Conservation (phyloP, 768 basidiomycete genomes). For the Phaeotremella fagi region DNA sequence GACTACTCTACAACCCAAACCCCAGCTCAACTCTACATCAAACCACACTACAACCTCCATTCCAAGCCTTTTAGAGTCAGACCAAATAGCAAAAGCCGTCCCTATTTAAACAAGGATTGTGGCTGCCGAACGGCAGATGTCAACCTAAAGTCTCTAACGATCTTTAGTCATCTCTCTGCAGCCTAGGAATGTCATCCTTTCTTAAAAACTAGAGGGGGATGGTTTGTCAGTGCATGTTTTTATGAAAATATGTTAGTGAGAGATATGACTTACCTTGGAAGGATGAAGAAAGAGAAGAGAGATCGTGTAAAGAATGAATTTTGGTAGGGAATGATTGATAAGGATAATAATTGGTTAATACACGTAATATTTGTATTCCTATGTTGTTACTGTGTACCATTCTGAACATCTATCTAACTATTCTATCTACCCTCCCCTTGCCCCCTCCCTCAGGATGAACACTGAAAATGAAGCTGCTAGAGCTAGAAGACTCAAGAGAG, state of each 20-base stretch:
- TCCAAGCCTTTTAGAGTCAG: constrained; percentile 20
- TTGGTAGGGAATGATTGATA: not conserved
- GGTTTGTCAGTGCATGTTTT: too few species aligned
- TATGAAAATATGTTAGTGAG: not conserved
- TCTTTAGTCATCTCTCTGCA: constrained; percentile 29
- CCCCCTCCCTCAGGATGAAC: not conserved
- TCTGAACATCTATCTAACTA: too few species aligned
- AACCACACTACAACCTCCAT: not conserved
- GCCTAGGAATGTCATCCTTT: constrained; percentile 28
- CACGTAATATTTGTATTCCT: too few species aligned
- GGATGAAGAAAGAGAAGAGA: constrained; percentile 24
- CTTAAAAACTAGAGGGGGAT: constrained; percentile 11
- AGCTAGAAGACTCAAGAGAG: constrained; percentile 8
- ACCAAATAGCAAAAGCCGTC: constrained; percentile 30
- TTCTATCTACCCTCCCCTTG: too few species aligned
- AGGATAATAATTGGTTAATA: not conserved
- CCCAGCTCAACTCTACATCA: not conserved
- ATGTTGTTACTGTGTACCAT: too few species aligned
- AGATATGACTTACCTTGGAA: constrained; percentile 19
- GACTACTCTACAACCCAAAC: not conserved
- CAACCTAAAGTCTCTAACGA: constrained; percentile 12
- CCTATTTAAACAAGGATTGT: constrained; percentile 33
- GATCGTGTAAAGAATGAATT: not conserved
- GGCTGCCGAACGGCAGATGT: constrained; percentile 35
- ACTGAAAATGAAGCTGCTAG: constrained; percentile 1